phyloP scores from a whole-genome alignment of 2,329 filamentous ascomycete genomes.

The Cladosporium phlei region DNA sequence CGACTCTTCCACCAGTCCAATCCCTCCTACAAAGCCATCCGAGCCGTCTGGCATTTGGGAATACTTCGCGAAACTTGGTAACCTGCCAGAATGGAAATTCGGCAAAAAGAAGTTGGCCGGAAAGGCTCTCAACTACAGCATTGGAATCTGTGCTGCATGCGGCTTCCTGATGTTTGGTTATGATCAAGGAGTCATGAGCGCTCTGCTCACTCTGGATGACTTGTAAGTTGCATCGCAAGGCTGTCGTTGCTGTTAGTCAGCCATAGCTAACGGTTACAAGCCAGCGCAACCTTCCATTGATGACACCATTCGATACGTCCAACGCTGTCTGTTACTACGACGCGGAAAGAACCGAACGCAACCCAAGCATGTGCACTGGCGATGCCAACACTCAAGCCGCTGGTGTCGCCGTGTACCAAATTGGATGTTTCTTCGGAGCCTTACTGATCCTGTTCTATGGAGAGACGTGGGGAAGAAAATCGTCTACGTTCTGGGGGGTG shows the following conservation, averaged over 20 bases:
- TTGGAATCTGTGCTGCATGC: slow-evolving; percentile 5
- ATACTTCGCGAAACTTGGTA: neutral
- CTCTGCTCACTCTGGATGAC: slow-evolving; percentile 45
- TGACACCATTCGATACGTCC: slow-evolving; percentile 1
- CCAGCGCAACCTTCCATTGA: slow-evolving; percentile 15
- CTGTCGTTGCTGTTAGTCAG: slow-evolving; percentile 39
- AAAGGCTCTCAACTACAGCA: slow-evolving; percentile 5
- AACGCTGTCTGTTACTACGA: slow-evolving; percentile 2
- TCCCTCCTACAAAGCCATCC: neutral
- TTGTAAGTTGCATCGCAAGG: slow-evolving; percentile 17
- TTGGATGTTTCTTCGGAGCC: slow-evolving; percentile 9
- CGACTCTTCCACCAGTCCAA: neutral
- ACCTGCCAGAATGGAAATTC: slow-evolving; percentile 6
- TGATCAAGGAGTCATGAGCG: slow-evolving; percentile 45
- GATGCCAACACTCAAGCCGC: slow-evolving; percentile 39
- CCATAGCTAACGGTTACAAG: slow-evolving; percentile 31
- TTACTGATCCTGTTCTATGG: slow-evolving; percentile 8
- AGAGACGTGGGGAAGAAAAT: slow-evolving; percentile 8
- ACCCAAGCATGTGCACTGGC: neutral
- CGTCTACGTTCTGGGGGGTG: slow-evolving; percentile 7
- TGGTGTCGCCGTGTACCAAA: slow-evolving; percentile 26
- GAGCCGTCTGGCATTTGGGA: neutral
- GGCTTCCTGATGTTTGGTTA: slow-evolving; percentile 11
- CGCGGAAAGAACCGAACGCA: neutral
- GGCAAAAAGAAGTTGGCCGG: neutral